Base-by-base conservation (phyloP, 371 early-diverging fungal species). In the Mucor ambiguus region DNA sequence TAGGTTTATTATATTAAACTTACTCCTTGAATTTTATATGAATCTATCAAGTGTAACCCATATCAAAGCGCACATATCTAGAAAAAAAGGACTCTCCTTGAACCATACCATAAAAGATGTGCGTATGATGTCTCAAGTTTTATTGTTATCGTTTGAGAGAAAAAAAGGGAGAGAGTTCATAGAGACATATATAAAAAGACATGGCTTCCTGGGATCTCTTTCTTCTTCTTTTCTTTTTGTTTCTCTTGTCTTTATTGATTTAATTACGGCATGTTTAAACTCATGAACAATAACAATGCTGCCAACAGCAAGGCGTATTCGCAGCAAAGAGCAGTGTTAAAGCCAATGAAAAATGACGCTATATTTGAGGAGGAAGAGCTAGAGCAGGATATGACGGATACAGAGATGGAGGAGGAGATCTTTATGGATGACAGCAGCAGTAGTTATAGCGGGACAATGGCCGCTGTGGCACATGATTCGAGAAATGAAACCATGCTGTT, bases 401-500 rank as follows among this genome's bases (percentile, higher is more conserved):
- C 3, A 11, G 37, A 26, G 26, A 11, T 49, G 49, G 67, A 60
- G 24, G 61, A 63, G 43, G 43, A 58, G 11, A 6, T 8, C 7
- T 24, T 30, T 22, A 12, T 46, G 12, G 59, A 59, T 20, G 57
- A 58, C 49, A 24, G 33, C 32, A 60, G 60, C n/a, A 60, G 60
- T 28, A 41, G 35, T 20, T 41, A 54, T 22, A 49, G 54, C 20
- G 48, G 44, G 2, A 30, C 54, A 30, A 26, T 35, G 41, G 63
- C 29, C 10, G 55, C n/a, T 8, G 18, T 22, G 28, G 28, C 60
- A 20, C 54, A 54, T 8, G 55, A 60, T 43, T 48, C 60, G 14
- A 24, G 59, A 28, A 58, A 58, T 26, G 76, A 80, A 37, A 78
- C 77, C 1, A 61, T 75, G 30, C 49, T 71, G 10, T 29, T 81